phyloP scores from a whole-genome alignment of 1,284 basidiomycete species.

The Ceratobasidium sp. region DNA sequence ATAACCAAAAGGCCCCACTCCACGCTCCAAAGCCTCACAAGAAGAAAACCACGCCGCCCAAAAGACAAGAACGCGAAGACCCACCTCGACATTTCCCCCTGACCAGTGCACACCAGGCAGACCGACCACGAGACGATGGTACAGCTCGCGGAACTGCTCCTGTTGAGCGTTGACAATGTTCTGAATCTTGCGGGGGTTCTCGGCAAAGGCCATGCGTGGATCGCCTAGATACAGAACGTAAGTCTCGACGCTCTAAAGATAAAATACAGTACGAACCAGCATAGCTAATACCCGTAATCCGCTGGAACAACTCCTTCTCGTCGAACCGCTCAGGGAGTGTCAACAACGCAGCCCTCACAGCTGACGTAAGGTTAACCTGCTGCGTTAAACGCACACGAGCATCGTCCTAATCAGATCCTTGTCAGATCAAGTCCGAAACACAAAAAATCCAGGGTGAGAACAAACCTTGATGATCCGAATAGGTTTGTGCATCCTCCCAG shows the following conservation, averaged over 20 bases:
- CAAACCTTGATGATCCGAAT: slow-evolving; percentile 77
- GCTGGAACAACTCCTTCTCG: slow-evolving; percentile 85
- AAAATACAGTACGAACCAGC: slow-evolving; percentile 51
- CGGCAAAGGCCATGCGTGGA: slow-evolving; percentile 89
- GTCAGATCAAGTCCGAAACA: slow-evolving; percentile 14
- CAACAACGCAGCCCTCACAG: slow-evolving; percentile 81
- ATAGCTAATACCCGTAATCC: slow-evolving; percentile 90
- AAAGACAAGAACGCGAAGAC: slow-evolving; percentile 41
- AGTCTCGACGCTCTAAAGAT: no score
- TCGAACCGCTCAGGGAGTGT: slow-evolving; percentile 71
- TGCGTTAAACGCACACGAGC: slow-evolving; percentile 90
- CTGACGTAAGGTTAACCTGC: slow-evolving; percentile 91
- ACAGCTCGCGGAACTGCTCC: slow-evolving; percentile 87
- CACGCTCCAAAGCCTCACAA: slow-evolving; percentile 38
- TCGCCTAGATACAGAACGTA: slow-evolving; percentile 64
- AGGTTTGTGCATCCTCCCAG: slow-evolving; percentile 98
- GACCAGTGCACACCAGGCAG: slow-evolving; percentile 80
- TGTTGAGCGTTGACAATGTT: slow-evolving; percentile 90
- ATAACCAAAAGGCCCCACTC: not conserved
- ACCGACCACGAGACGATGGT: slow-evolving; percentile 80
- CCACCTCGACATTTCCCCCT: slow-evolving; percentile 49
- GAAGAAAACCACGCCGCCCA: slow-evolving; percentile 49
- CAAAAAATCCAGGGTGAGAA: slow-evolving; percentile 13
- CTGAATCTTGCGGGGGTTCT: slow-evolving; percentile 93
- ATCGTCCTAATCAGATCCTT: slow-evolving; percentile 62